phyloP scores from a whole-genome alignment of 495 filamentous ascomycete species.

The Aspergillus heteromorphus region DNA sequence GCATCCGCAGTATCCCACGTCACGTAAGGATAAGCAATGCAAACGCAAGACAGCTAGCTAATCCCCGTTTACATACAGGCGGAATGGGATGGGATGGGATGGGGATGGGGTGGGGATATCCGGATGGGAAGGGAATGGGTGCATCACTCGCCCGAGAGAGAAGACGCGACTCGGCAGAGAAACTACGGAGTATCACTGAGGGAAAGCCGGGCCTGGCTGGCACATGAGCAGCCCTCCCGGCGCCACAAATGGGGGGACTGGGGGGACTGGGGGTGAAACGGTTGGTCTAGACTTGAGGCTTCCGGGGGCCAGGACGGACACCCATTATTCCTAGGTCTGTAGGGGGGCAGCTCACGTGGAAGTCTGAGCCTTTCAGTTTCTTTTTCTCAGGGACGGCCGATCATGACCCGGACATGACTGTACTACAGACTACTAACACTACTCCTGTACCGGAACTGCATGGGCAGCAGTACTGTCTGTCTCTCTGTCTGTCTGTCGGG shows the following conservation, averaged over 20 bases:
- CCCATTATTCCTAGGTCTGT: no score
- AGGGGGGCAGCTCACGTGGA: conserved; percentile 4
- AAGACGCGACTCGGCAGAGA: conserved; percentile 4
- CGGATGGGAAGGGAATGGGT: background rate
- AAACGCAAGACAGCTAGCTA: background rate
- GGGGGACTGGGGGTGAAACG: background rate
- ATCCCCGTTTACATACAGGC: no score
- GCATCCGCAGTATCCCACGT: background rate
- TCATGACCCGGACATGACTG: background rate
- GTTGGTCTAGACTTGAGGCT: no score
- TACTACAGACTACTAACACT: no score
- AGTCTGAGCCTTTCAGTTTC: background rate
- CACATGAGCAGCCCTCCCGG: background rate
- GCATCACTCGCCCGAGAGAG: background rate
- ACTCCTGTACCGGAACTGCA: no score
- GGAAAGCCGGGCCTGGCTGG: background rate
- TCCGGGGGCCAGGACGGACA: background rate
- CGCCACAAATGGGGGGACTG: background rate
- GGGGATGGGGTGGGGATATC: no score
- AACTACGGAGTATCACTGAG: no score
- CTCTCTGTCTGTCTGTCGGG: no score
- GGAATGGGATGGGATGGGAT: no score
- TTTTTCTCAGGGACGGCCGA: background rate
- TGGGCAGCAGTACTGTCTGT: background rate
- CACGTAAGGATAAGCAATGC: background rate